Percentiles rank a stretch among this genome's conserved stretches.
Conservation (phyloP, 306 rosid species). For the Astragalus glycyphyllos region DNA sequence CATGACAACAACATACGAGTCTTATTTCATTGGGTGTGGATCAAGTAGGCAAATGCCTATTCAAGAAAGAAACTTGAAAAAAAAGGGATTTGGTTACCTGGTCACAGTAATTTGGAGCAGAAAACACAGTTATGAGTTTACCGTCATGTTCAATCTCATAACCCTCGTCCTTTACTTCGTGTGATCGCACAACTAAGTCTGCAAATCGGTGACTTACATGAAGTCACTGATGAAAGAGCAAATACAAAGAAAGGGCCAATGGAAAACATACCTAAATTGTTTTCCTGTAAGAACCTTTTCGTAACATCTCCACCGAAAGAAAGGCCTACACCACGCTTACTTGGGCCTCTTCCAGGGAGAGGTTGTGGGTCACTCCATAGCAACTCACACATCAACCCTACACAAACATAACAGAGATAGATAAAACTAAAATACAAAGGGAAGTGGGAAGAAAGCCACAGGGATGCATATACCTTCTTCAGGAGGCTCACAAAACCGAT, state of each 20-base stretch:
- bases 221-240: slow-evolving; percentile 36
- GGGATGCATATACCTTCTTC: slow-evolving; percentile 73
- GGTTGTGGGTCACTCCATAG: slow-evolving; percentile 99
- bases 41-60: slow-evolving; percentile 3
- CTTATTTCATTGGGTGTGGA: background rate
- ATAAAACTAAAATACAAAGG: slow-evolving; percentile 19
- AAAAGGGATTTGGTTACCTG: slow-evolving; percentile 65
- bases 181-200: slow-evolving; percentile 97
- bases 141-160: slow-evolving; percentile 97
- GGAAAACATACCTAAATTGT: slow-evolving; percentile 74
- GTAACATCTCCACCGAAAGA: slow-evolving; percentile 94
- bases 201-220: slow-evolving; percentile 41
- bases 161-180: slow-evolving; percentile 99
- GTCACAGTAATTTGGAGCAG: slow-evolving; percentile 99
- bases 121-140: slow-evolving; percentile 96
- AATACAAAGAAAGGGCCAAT: background rate
- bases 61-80: background rate
- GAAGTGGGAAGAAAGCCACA: background rate
- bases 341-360: slow-evolving; percentile 92
- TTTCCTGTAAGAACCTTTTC: slow-evolving; percentile 83
- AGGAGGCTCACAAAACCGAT: slow-evolving; percentile 99
- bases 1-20: slow-evolving; percentile 1
- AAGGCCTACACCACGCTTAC: slow-evolving; percentile 99
- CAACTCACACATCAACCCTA: slow-evolving; percentile 98
- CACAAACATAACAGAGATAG: slow-evolving; percentile 33